A percentile compares a stretch with the other conserved stretches of the same genome.
Evolutionary conservation across 768 basidiomycete genomes (phyloP).

Genomic region (Podaxis sp.): DNA sequence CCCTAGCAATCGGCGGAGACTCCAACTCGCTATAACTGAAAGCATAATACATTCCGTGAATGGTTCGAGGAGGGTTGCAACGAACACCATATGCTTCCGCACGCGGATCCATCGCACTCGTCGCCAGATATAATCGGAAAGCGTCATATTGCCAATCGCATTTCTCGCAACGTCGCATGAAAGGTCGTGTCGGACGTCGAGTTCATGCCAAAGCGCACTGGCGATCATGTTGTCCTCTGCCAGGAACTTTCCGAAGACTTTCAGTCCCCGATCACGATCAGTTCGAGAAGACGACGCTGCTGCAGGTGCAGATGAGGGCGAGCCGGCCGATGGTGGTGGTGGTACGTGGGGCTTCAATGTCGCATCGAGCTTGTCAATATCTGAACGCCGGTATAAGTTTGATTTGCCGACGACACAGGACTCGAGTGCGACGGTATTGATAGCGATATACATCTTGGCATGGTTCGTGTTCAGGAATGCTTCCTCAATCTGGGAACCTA

Average conservation of each 20-base stretch:
- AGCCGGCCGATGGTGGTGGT: constrained; percentile 16
- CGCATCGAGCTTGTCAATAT: constrained; percentile 75
- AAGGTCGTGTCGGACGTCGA: constrained; percentile 83
- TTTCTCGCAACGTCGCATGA: constrained; percentile 91
- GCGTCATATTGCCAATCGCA: constrained; percentile 83
- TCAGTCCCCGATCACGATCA: constrained; percentile 49
- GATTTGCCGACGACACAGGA: constrained; percentile 98
- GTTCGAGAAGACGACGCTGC: background rate
- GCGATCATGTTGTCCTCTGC: constrained; percentile 99
- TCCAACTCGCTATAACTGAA: constrained; percentile 61
- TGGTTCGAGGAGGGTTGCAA: constrained; percentile 87
- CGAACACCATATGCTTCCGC: constrained; percentile 88
- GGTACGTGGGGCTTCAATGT: constrained; percentile 48
- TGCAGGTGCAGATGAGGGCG: background rate
- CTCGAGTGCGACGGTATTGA: constrained; percentile 85
- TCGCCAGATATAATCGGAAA: constrained; percentile 83
- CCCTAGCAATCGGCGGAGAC: constrained; percentile 49
- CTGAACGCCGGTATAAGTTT: constrained; percentile 88
- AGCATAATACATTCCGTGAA: constrained; percentile 85
- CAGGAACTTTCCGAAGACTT: constrained; percentile 82
- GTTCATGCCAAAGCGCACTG: constrained; percentile 88
- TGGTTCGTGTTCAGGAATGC: constrained; percentile 97
- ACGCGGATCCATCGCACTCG: constrained; percentile 97
- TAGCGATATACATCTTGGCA: constrained; percentile 96
- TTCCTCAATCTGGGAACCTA: constrained; percentile 87